Conservation (phyloP, 2,329 filamentous ascomycete genomes). For the Pyrenophora tritici-repentis region DNA sequence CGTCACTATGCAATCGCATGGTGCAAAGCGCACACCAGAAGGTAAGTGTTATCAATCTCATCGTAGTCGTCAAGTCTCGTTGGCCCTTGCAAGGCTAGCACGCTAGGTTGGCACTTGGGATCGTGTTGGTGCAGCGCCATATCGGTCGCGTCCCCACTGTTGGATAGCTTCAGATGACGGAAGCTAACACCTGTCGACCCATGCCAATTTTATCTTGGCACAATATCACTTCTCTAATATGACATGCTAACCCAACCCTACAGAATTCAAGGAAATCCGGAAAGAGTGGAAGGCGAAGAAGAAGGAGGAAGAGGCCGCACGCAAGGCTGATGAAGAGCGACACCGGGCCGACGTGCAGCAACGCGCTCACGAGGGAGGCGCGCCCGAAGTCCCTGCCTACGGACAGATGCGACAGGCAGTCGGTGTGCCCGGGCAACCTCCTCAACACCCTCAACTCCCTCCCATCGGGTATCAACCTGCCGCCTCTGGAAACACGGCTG, state of each 20-base stretch:
- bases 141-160: conserved; percentile 59
- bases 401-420: conserved; percentile 54
- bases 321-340: conserved; percentile 88
- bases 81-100: conserved; percentile 35
- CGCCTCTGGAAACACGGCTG: conserved; percentile 48
- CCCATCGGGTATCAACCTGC: conserved; percentile 59
- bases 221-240: conserved; percentile 28
- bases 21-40: conserved; percentile 92
- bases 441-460: conserved; percentile 55
- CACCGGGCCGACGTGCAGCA: conserved; percentile 67
- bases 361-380: conserved; percentile 58
- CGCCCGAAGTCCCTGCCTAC: conserved; percentile 52
- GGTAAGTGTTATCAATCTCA: conserved; percentile 64
- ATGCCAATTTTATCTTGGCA: conserved; percentile 47
- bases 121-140: conserved; percentile 55
- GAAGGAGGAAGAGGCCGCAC: conserved; percentile 93
- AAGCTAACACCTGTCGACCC: conserved; percentile 51
- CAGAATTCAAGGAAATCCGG: conserved; percentile 98
- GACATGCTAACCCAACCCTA: conserved; percentile 44
- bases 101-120: conserved; percentile 42
- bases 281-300: conserved; percentile 99
- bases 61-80: conserved; percentile 4
- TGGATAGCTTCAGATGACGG: conserved; percentile 51
- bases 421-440: conserved; percentile 51
- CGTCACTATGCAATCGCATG: conserved; percentile 98